These are phyloP conservation scores for Tubosaeta sp. DNA, from an alignment of 768 basidiomycete species.

Conservation along the genomic window DNA sequence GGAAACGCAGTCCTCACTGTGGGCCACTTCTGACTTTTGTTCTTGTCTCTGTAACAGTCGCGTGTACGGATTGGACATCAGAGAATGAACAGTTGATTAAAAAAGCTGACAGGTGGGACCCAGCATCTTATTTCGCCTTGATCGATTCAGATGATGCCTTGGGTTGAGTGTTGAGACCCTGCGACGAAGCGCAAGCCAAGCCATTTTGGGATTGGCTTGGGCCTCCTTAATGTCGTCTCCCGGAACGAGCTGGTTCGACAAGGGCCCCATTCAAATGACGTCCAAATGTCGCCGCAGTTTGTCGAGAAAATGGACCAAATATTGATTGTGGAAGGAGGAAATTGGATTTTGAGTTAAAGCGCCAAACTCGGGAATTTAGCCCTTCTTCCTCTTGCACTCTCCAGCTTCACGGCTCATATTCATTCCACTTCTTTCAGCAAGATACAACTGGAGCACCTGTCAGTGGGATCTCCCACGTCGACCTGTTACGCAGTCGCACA, in stretches of 20 bases:
- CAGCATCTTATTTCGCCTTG: neutral
- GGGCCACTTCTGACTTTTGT: neutral
- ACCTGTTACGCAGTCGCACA: neutral
- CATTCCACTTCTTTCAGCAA: neutral
- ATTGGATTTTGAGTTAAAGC: neutral
- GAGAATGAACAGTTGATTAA: neutral
- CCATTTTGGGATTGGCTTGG: neutral
- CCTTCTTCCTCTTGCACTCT: neutral
- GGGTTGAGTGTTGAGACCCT: neutral
- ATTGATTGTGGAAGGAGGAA: neutral
- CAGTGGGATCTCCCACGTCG: neutral
- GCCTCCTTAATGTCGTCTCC: neutral
- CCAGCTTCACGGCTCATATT: neutral
- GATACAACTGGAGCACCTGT: neutral
- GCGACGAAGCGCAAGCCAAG: neutral
- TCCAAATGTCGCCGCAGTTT: neutral
- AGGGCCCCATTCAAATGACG: neutral
- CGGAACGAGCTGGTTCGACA: conserved; percentile 8
- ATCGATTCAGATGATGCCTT: neutral
- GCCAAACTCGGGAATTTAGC: neutral
- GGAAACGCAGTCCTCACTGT: neutral
- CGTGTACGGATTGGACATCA: neutral
- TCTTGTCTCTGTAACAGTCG: neutral
- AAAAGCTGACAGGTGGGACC: neutral
- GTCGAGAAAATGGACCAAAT: neutral